Evolutionary conservation across 805 yeast genomes (phyloP), one percentile per base, ranked within the genome.

Genomic region (Pichia occidentalis): DNA sequence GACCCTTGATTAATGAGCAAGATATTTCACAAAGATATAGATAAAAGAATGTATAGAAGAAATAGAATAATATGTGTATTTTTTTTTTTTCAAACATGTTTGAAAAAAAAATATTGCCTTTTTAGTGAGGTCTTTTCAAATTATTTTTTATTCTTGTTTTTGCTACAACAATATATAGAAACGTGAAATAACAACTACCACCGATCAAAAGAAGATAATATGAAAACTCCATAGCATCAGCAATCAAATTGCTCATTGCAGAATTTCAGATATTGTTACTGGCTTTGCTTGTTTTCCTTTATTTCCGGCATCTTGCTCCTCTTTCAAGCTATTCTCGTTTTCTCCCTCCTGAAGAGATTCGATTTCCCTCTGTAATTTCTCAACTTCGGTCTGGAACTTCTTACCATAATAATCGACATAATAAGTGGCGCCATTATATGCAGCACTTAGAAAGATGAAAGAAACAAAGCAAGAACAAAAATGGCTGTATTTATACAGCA

Each of bases 361-460:
- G n/a, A 90, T 72, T 53, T 88, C 96, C 12, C 59, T 57, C 57
- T 77, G 82, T 52, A 90, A 65, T 50, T 75, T 74, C 19, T 66
- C 61, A 18, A 90, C 87, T 57, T 92, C 96, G 51, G 81, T 85
- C 53, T 87, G 95, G 53, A 87, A 79, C 47, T 88, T 73, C 56
- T 79, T 82, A 16, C 97, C 97, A 61, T 87, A 92, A 35, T 81
- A 80, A 52, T 90, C 97, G 40, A 92, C 71, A 57, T 90, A 90
- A 56, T 85, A 90, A 1, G 95, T 85, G 2, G 97, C 98, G 21
- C 98, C 98, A 48, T 92, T 88, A 57, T 81, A 86, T 29, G 87
- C 69, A 2, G 97, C 94, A 57, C 75, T 71, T 32, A 78, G 57
- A 49, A 88, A 87, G n/a, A 90, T 85, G 35, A 72, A 68, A 2